Conservation (phyloP, 768 basidiomycete species). For the Lactarius hengduanensis region DNA sequence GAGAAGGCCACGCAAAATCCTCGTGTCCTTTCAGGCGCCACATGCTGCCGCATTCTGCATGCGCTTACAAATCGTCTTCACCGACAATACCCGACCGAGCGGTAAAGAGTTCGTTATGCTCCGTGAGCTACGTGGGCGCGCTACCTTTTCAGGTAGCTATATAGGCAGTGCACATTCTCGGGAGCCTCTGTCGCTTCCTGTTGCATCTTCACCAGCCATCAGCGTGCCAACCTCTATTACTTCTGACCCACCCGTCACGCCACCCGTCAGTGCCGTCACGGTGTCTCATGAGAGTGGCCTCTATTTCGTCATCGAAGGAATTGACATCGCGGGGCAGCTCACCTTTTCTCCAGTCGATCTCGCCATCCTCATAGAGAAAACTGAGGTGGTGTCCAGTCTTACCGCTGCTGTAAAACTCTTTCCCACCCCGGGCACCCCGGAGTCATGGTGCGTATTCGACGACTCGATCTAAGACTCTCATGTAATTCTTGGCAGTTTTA, state of each 20-base stretch:
- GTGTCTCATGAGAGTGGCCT: constrained; percentile 17
- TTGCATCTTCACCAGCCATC: too few relatives aligned
- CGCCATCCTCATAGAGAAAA: constrained; percentile 1
- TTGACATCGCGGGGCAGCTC: not conserved
- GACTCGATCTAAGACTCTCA: not conserved
- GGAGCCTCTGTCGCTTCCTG: not conserved
- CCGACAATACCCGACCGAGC: not conserved
- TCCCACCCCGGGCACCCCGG: not conserved
- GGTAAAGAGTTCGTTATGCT: constrained; percentile 3
- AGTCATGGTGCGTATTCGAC: constrained; percentile 10
- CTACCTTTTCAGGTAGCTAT: not conserved
- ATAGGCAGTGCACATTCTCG: not conserved
- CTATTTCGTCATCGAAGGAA: constrained; percentile 12
- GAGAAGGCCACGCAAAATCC: not conserved
- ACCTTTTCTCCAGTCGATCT: not conserved
- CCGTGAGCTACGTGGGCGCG: constrained; percentile 13
- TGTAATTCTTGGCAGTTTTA: constrained; percentile 3
- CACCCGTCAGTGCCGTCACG: too few relatives aligned
- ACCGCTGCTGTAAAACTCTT: not conserved
- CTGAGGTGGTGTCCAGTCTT: not conserved
- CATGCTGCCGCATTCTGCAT: not conserved
- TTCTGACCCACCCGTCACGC: too few relatives aligned
- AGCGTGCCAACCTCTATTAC: too few relatives aligned
- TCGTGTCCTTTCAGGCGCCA: constrained; percentile 13
- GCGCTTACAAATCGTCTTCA: constrained; percentile 7